Percentiles rank a stretch among this genome's conserved stretches.
Evolutionary conservation across 257 asterid genomes (phyloP).

Genomic region (Jaltomata sinuosa): DNA sequence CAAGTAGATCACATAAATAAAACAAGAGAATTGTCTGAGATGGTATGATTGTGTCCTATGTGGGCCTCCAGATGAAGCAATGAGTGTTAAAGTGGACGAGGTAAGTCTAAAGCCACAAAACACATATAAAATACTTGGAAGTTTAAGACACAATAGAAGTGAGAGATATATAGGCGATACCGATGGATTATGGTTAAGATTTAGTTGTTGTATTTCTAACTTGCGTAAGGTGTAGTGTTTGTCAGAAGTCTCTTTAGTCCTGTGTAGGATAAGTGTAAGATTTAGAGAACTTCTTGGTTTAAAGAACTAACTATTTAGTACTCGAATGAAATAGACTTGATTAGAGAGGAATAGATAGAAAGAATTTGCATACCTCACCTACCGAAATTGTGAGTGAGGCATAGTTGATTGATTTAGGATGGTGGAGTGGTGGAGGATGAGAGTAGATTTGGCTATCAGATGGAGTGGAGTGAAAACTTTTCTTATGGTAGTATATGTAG

Average conservation of each 20-base stretch:
- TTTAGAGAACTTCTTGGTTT: not conserved
- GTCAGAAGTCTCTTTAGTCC: not conserved
- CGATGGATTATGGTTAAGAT: not conserved
- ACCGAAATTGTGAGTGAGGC: not conserved
- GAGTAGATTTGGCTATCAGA: not conserved
- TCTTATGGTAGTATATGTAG: not conserved
- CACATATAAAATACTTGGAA: not conserved
- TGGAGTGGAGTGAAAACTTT: not conserved
- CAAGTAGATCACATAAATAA: not conserved
- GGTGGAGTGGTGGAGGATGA: not conserved
- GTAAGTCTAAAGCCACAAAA: not conserved
- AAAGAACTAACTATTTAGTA: not conserved
- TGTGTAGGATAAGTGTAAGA: not conserved
- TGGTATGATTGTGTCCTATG: not conserved
- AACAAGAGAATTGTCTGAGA: not conserved
- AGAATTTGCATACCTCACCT: not conserved
- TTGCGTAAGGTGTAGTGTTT: not conserved
- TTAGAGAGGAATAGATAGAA: not conserved
- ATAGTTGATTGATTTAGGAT: not conserved
- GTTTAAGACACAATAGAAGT: not conserved
- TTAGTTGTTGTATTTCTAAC: not conserved
- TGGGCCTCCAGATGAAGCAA: not conserved
- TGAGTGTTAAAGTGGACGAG: not conserved
- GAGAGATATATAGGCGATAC: not conserved
- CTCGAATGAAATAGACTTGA: not conserved